phyloP scores from a whole-genome alignment of 306 rosid genomes.

The Albizia julibrissin region DNA sequence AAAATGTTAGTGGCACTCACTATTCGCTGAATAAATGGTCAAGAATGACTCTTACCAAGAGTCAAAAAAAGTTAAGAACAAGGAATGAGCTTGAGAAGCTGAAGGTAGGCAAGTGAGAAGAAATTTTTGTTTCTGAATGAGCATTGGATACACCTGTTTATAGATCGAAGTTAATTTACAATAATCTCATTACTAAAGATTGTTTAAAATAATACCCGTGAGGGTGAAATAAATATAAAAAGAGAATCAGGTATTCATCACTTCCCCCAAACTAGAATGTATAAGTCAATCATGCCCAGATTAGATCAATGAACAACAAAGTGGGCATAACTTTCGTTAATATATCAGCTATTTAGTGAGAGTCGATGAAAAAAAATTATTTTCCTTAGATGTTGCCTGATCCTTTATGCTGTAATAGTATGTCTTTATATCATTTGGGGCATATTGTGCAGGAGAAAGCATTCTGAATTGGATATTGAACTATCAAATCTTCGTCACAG shows the following conservation, averaged over 20 bases:
- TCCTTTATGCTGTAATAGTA: constrained; percentile 10
- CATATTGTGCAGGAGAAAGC: constrained; percentile 79
- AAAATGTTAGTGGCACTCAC: constrained; percentile 9
- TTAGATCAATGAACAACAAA: not conserved
- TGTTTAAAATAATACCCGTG: not conserved
- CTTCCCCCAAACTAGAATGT: not conserved
- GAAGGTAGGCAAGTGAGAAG: not conserved
- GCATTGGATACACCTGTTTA: not conserved
- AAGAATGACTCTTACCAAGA: not conserved
- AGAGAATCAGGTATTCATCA: not conserved
- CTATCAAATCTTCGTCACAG: constrained; percentile 82
- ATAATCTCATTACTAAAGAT: not conserved
- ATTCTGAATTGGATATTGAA: constrained; percentile 85
- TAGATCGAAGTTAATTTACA: not conserved
- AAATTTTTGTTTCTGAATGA: not conserved
- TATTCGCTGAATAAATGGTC: not conserved
- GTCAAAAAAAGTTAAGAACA: not conserved
- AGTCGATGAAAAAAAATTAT: constrained; percentile 11
- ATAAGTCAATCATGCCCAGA: not conserved
- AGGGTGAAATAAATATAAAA: not conserved
- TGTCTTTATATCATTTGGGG: constrained; percentile 9
- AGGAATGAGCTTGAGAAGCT: not conserved
- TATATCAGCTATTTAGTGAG: not conserved
- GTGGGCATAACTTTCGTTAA: not conserved
- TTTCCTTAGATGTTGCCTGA: constrained; percentile 8